Evolutionary conservation across 352 stramenopile genomes (phyloP), one percentile per base, ranked within the genome.

Genomic region (Pythium vanterpoolii): DNA sequence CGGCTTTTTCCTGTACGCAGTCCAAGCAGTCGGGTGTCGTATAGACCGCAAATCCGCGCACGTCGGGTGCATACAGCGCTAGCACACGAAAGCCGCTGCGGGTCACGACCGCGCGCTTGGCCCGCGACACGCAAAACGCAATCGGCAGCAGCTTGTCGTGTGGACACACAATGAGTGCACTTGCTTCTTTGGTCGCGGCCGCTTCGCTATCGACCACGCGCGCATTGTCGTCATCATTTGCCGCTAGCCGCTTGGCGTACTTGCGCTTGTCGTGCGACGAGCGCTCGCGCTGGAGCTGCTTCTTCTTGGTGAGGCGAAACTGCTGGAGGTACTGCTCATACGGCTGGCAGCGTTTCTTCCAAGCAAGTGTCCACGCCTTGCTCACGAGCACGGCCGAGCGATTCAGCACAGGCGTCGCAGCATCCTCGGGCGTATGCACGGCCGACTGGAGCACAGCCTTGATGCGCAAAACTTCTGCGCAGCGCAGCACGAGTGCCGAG

Each of bases 311-410:
- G 28, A 72, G 53, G 10, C 77, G 79, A 45, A 92, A 92, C 57
- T 93, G 86, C 64, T 72, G 62, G 16, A 93, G 31, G 57, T 78
- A 87, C 65, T 93, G 83, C 66, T 95, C 86, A 62, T 82, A 88
- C 16, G 26, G 40, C 36, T 87, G 77, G 54, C 80, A 86, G 38
- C 83, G 77, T 52, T 86, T 89, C 63, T 79, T 86, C 72, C 75
- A 93, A 31, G 79, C 79, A 23, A 86, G 64, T 23, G 90, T 72
- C 79, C 83, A 95, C 26, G 82, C 74, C 48, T 81, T 85, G 60
- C 80, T 87, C 42, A 93, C 68, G 19, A 93, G 54, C 30, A 95
- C 76, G 43, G 63, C 70, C 9, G 71, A 46, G 16, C 71, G 68
- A 13, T 39, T 68, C 14, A 67, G 48, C 33, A 72, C 76, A 8